These are phyloP conservation scores for Tephrocybe rancida DNA, from an alignment of 768 basidiomycete species.

Conservation along the genomic window DNA sequence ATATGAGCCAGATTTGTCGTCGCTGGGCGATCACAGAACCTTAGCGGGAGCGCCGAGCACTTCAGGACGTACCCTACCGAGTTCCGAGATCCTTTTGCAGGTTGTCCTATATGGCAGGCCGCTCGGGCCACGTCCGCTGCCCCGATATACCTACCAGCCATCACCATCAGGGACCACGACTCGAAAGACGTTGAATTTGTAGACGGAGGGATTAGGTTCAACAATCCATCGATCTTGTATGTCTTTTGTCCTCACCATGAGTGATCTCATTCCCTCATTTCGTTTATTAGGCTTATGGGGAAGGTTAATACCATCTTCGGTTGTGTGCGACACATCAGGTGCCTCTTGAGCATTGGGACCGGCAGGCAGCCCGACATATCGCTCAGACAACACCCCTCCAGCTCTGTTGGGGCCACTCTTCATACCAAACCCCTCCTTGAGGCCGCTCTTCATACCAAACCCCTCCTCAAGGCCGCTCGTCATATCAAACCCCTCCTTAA, in stretches of 20 bases:
- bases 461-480: too few relatives aligned
- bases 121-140: slow-evolving; percentile 37
- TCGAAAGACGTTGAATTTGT: slow-evolving; percentile 29
- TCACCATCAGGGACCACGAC: slow-evolving; percentile 26
- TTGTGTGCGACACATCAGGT: slow-evolving; percentile 7
- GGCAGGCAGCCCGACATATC: slow-evolving; percentile 13
- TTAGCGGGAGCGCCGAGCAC: slow-evolving; percentile 27
- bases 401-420: neutral
- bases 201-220: slow-evolving; percentile 33
- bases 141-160: slow-evolving; percentile 30
- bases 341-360: slow-evolving; percentile 13
- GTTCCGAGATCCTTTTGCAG: slow-evolving; percentile 25
- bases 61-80: slow-evolving; percentile 30
- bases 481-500: slow-evolving; percentile 3
- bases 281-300: slow-evolving; percentile 23
- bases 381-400: slow-evolving; percentile 1
- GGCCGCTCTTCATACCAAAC: neutral
- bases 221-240: slow-evolving; percentile 32
- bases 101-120: slow-evolving; percentile 36
- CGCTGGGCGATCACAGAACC: slow-evolving; percentile 23
- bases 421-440: slow-evolving; percentile 4
- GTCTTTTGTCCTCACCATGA: neutral
- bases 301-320: slow-evolving; percentile 22
- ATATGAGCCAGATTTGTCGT: slow-evolving; percentile 26
- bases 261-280: neutral